These are phyloP conservation scores for Botrytis porri DNA, from an alignment of 2,329 filamentous ascomycete genomes.

Conservation along the genomic window DNA sequence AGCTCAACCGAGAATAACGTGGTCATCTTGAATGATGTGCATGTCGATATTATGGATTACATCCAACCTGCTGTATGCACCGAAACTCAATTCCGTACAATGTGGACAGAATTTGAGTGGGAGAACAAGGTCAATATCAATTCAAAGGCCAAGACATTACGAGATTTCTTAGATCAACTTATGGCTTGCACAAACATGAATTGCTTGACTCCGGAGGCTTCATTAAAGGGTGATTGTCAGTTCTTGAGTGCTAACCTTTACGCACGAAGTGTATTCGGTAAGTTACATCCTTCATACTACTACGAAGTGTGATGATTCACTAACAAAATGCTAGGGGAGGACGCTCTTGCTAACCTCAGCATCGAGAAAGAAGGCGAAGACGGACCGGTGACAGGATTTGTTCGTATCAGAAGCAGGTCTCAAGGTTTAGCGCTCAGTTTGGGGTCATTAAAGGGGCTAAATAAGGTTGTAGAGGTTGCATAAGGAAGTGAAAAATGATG, in stretches of 20 bases:
- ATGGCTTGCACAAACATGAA: conserved; percentile 99
- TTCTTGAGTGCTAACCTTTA: conserved; percentile 97
- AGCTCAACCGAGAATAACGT: conserved; percentile 92
- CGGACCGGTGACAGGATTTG: conserved; percentile 93
- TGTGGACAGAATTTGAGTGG: conserved; percentile 99
- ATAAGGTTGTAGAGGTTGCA: conserved; percentile 60
- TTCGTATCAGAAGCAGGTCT: conserved; percentile 94
- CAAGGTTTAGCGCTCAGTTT: conserved; percentile 92
- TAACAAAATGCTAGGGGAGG: conserved; percentile 68
- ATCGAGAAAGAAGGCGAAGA: conserved; percentile 97
- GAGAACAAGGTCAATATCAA: conserved; percentile 99
- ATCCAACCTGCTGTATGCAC: conserved; percentile 96
- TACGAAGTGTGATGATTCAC: conserved; percentile 4
- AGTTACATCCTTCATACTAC: conserved; percentile 43
- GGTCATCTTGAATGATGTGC: conserved; percentile 95
- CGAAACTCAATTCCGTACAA: conserved; percentile 98
- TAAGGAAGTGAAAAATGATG: conserved; percentile 25
- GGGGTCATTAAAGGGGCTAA: conserved; percentile 90
- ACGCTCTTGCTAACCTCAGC: conserved; percentile 93
- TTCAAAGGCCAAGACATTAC: conserved; percentile 86
- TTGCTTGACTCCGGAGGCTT: conserved; percentile 93
- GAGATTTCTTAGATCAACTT: conserved; percentile 87
- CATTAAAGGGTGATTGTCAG: conserved; percentile 94
- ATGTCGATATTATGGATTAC: conserved; percentile 99
- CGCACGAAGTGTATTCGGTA: conserved; percentile 96